Evolutionary conservation across 257 asterid genomes (phyloP).

Genomic region (Petunia secreta): DNA sequence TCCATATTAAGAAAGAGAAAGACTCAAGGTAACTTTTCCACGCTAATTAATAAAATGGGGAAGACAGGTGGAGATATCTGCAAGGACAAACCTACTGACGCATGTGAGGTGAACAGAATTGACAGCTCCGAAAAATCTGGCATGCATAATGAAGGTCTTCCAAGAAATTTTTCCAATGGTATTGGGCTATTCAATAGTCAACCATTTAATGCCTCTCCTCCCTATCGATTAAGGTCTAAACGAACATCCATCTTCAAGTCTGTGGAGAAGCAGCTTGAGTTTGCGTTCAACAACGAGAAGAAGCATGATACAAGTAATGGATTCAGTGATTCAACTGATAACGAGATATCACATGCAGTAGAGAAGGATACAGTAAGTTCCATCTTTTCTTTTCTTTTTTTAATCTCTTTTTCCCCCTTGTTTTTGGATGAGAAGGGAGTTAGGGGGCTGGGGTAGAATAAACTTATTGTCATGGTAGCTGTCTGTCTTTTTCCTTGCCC

Average conservation of each 20-base stretch:
- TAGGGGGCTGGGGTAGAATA: not conserved
- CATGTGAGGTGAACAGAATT: constrained; percentile 37
- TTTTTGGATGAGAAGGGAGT: constrained; percentile 7
- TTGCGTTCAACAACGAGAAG: constrained; percentile 48
- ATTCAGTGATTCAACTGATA: constrained; percentile 46
- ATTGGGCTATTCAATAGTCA: constrained; percentile 42
- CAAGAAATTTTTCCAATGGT: constrained; percentile 40
- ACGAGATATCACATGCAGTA: constrained; percentile 52
- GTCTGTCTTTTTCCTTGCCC: not conserved
- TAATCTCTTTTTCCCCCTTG: not conserved
- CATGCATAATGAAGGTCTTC: constrained; percentile 37
- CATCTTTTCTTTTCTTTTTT: constrained; percentile 20
- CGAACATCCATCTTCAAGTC: constrained; percentile 72
- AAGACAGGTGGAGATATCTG: constrained; percentile 23
- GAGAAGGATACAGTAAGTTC: constrained; percentile 49
- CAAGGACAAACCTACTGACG: constrained; percentile 39
- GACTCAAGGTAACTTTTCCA: constrained; percentile 35
- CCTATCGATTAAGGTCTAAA: constrained; percentile 71
- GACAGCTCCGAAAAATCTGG: constrained; percentile 41
- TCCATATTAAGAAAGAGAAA: constrained; percentile 86
- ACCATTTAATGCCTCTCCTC: constrained; percentile 82
- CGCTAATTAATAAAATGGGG: constrained; percentile 37
- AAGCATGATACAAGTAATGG: constrained; percentile 37
- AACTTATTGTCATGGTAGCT: not conserved
- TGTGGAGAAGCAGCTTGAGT: constrained; percentile 93